Evolutionary conservation across 2,329 filamentous ascomycete species (phyloP).

Genomic region (Fusarium vanettenii): DNA sequence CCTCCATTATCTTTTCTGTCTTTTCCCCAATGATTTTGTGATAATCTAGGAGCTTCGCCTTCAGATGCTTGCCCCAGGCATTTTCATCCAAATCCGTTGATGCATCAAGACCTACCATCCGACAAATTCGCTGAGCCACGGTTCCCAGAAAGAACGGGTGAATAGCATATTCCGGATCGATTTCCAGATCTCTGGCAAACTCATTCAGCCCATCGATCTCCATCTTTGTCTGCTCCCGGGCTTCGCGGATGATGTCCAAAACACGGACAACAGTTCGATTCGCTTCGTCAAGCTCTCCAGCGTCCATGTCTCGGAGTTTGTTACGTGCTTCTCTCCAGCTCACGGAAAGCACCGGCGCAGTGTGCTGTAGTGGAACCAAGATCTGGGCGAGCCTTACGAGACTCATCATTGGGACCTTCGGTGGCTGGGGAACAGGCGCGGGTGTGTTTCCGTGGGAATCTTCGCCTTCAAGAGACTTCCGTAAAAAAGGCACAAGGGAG

Average conservation of each 20-base stretch:
- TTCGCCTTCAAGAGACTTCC: neutral
- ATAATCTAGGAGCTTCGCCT: neutral
- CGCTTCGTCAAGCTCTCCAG: neutral
- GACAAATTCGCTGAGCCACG: neutral
- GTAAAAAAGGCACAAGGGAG: neutral
- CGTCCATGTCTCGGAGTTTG: neutral
- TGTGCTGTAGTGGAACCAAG: neutral
- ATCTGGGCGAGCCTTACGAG: neutral
- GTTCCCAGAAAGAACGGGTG: neutral
- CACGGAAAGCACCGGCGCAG: neutral
- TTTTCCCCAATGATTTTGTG: neutral
- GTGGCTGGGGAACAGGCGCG: neutral
- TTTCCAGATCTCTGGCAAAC: neutral
- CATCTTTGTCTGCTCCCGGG: neutral
- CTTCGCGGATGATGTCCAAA: neutral
- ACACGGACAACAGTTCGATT: neutral
- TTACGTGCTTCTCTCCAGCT: neutral
- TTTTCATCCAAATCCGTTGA: neutral
- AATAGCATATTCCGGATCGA: neutral
- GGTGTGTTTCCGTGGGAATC: neutral
- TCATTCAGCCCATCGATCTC: neutral
- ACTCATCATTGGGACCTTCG: neutral
- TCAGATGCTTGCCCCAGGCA: neutral
- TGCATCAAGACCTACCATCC: neutral
- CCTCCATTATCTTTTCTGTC: neutral